Base-by-base conservation (phyloP, 805 yeast species). In the Nakazawaea ishiwadae region DNA sequence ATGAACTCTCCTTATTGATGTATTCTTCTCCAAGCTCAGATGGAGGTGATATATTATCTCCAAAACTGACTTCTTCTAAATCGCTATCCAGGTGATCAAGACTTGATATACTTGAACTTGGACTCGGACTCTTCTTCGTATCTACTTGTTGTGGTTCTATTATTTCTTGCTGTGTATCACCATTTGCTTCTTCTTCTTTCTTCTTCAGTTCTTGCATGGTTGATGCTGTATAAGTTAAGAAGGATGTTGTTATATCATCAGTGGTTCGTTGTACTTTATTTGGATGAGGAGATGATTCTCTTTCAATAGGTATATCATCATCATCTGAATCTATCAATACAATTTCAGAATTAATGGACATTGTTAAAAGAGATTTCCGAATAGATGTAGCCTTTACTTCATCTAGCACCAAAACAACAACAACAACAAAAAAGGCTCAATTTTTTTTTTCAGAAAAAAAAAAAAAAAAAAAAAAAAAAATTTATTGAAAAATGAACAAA, bases 1-100 rank as follows among this genome's bases (percentile, higher is more conserved):
- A 54, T 11, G 74, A 63, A 23, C 65, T 65, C 21, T 68, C 71
- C 34, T 67, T 69, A 2, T 75, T 59, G n/a, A 63, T 55, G 5
- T 44, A 37, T 12, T 33, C 31, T 8, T 28, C 35, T 9, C 31
- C 44, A 24, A 10, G 32, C 4, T 31, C 37, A 8, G 16, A 4
- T n/a, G 35, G 12, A 5, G 26, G 15, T 20, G 35, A 32, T 33
- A 39, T 2, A 16, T 21, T 5, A 3, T 28, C 31, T 3, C 31
- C 45, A 14, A 40, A 18, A 5, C 26, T 31, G 5, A 38, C 24
- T 24, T 54, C 59, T 23, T 56, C 59, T 7, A 55, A 48, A 31
- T 58, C 61, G 33, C 58, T 53, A 38, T 58, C 60, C 27, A 52
- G 51, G 28, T 52, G 60, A 31, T 53, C 53, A 36, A 54, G 59